phyloP scores from a whole-genome alignment of 1,139 yeast genomes.

The Candida glucosophila region DNA sequence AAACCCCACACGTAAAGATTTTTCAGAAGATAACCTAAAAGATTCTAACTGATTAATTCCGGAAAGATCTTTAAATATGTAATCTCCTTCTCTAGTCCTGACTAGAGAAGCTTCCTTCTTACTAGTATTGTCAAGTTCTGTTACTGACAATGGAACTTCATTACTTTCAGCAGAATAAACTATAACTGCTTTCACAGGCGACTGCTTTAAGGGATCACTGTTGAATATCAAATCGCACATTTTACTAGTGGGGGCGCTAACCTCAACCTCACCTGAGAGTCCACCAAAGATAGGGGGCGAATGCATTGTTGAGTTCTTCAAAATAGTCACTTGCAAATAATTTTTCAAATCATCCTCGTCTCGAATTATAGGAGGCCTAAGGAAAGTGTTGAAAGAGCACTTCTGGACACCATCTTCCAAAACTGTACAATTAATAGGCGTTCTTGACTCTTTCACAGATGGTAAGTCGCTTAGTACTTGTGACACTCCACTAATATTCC shows the following conservation, averaged over 20 bases:
- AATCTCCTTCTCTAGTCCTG: conserved; percentile 42
- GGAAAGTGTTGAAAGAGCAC: conserved; percentile 50
- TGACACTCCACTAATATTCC: conserved; percentile 33
- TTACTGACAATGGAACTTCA: too few species aligned
- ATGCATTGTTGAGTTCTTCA: conserved; percentile 39
- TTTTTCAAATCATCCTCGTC: conserved; percentile 33
- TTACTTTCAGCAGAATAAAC: conserved; percentile 30
- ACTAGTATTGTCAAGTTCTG: conserved; percentile 5
- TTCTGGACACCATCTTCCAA: conserved; percentile 38
- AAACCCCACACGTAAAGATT: conserved; percentile 51
- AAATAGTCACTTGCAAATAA: conserved; percentile 39
- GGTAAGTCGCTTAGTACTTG: conserved; percentile 52
- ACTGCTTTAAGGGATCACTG: conserved; percentile 25
- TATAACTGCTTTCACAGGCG: conserved; percentile 55
- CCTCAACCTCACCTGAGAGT: conserved; percentile 50
- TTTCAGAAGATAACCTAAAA: conserved; percentile 57
- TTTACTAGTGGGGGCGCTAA: conserved; percentile 55
- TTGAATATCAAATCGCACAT: conserved; percentile 54
- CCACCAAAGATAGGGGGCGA: conserved; percentile 54
- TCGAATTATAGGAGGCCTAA: conserved; percentile 31
- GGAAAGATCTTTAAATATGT: conserved; percentile 39
- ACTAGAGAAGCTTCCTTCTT: too few species aligned
- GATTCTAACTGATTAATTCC: conserved; percentile 60
- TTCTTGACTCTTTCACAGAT: conserved; percentile 35
- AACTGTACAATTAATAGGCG: conserved; percentile 26